Evolutionary conservation across 768 basidiomycete species (phyloP), one percentile per base, ranked within the genome.

Genomic region (Pulveroboletus sp.): DNA sequence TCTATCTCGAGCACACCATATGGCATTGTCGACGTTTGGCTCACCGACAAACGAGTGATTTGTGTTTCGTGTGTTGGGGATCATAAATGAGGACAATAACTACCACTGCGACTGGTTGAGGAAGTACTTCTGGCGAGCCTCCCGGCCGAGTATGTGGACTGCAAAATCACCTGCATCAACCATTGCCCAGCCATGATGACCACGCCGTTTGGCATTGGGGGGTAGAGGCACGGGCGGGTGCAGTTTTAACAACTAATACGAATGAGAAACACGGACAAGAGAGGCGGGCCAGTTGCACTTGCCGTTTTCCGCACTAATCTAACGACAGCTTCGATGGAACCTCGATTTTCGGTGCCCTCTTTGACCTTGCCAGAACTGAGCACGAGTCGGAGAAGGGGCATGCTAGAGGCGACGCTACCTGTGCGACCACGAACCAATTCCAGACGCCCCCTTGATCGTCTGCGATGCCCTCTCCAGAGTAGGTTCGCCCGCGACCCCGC

Each of bases 101-200:
- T 43, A 72, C 72, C 71, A 72, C 9, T 55, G 56, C 11, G 58
- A 54, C 35, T 56, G 61, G 26, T 59, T 53, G 9, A 61, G 50
- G 61, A 91, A 90, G 71, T 83, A 91, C 64, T 79, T 82, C 55
- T 83, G 78, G 53, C 80, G 73, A 24, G 84, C 84, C 26, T 77
- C 74, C 49, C 68, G 77, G 68, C 84, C 86, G 51, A 91, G 57
- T 41, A 93, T 73, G 62, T 93, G 89, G 18, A 92, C 81, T 1
- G 82, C 89, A 73, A 89, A 86, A 40, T 81, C 76, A 28, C 89
- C 89, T 7, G 80, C 86, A 63, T 93, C 89, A 41, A 93, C 71
- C 82, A 92, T 81, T 3, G 84, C 85, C 90, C 89, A 93, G 24
- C 86, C 87, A 46, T 83, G 83, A 55, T 78, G 76, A 50, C 75